Conservation (phyloP, 2,329 filamentous ascomycete species). For the Elsinoe ampelina region DNA sequence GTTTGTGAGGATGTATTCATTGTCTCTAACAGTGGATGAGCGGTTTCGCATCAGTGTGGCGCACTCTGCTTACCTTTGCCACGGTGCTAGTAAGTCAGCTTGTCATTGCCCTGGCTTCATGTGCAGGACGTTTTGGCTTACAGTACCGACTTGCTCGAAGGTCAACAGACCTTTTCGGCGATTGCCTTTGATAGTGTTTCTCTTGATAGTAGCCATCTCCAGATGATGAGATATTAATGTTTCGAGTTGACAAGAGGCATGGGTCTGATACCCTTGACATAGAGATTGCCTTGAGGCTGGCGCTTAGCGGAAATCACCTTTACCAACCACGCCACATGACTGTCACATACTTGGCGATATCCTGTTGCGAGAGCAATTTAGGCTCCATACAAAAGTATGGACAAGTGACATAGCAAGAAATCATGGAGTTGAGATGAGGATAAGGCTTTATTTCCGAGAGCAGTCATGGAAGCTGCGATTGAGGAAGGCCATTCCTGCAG, state of each 20-base stretch:
- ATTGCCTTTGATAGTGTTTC: too few relatives aligned
- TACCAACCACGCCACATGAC: background rate
- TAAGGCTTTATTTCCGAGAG: too few relatives aligned
- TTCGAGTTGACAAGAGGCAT: too few relatives aligned
- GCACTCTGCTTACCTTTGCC: background rate
- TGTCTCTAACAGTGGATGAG: constrained; percentile 1
- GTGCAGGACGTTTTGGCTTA: background rate
- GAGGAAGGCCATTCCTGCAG: too few relatives aligned
- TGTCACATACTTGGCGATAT: background rate
- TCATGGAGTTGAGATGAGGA: too few relatives aligned
- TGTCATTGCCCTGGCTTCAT: background rate
- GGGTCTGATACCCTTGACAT: background rate
- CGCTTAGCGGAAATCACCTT: background rate
- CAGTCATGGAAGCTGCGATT: too few relatives aligned
- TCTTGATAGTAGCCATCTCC: too few relatives aligned
- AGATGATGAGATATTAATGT: too few relatives aligned
- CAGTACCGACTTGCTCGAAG: background rate
- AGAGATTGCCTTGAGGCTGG: background rate
- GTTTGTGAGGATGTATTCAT: constrained; percentile 8
- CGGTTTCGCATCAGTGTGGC: background rate
- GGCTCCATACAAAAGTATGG: too few relatives aligned
- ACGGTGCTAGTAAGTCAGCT: background rate
- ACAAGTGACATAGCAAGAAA: too few relatives aligned
- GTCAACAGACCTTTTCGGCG: background rate
- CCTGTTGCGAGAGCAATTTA: too few relatives aligned